Base-by-base conservation (phyloP, 768 basidiomycete genomes). In the Boletus pseudo-olivaceus region DNA sequence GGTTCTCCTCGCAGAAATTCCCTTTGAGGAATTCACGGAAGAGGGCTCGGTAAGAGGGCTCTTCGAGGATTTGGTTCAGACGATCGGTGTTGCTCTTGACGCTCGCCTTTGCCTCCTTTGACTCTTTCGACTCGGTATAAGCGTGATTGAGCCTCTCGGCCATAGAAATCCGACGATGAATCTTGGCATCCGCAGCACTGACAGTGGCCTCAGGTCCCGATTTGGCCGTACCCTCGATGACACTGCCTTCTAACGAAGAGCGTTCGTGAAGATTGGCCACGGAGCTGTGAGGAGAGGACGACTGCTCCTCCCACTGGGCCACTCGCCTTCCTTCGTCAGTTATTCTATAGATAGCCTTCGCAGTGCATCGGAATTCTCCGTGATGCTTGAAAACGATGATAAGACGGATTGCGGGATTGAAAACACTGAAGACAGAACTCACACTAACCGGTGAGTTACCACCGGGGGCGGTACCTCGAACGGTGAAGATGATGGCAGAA, bases 1-100 rank as follows among this genome's bases (percentile, higher is more conserved):
- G 75, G 69, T 99, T 99, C 77, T 99, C 97, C 67, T 99, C 97
- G 74, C 93, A 98, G 69, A 97, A 98, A 71, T 98, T 98, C 52
- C 84, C 80, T 32, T 92, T 83, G 51, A 99, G 73, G 76, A 94
- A 96, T 59, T 98, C 97, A 55, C 97, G 86, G 81, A 99, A 99
- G 47, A 98, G 76, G 3, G 84, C 82, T 14, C 97, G 84, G 35
- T 95, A 76, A 30, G 87, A 86, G 0, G 95, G 90, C 58, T 98
- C 93, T 58, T 96, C 95, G 23, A 99, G 81, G 58, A 99, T 95
- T 70, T 90, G 90, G 58, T 85, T 83, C 42, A 98, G 77, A 49
- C 93, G 88, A 53, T 94, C 92, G 14, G 93, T 89, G 66, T 96
- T 96, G 69, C 88, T 93, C 76, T 97, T 93, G 70, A 89, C 93